A percentile compares a stretch with the other conserved stretches of the same genome.
phyloP scores from a whole-genome alignment of 2,329 filamentous ascomycete genomes.

The Sclerotinia glacialis region DNA sequence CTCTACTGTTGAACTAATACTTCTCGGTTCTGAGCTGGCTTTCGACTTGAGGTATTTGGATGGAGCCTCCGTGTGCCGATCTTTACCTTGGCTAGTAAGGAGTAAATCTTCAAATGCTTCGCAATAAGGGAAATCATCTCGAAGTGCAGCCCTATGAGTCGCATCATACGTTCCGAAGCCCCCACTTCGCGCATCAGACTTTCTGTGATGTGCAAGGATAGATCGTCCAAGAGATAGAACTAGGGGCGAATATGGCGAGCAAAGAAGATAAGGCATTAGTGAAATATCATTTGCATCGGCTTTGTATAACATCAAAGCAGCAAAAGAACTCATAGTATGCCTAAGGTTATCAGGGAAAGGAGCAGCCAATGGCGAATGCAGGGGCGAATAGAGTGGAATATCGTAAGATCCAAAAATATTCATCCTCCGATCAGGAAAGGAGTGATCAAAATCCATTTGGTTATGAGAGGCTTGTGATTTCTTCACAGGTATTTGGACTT shows the following conservation, averaged over 20 bases:
- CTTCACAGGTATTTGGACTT: slow-evolving; percentile 26
- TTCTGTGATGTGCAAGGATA: not conserved
- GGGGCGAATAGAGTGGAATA: slow-evolving; percentile 35
- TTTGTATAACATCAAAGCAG: slow-evolving; percentile 4
- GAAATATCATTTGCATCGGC: slow-evolving; percentile 30
- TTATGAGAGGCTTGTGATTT: slow-evolving; percentile 9
- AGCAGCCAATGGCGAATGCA: slow-evolving; percentile 55
- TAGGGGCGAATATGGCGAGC: slow-evolving; percentile 39
- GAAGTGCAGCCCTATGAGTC: not conserved
- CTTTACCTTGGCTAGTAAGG: slow-evolving; percentile 24
- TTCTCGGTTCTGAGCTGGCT: not conserved
- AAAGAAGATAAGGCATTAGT: slow-evolving; percentile 38
- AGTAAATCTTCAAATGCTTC: slow-evolving; percentile 39
- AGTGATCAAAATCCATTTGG: not conserved
- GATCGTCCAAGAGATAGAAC: slow-evolving; percentile 25
- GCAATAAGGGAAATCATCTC: slow-evolving; percentile 32
- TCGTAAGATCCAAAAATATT: slow-evolving; percentile 23
- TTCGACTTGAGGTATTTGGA: not conserved
- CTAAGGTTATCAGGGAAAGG: slow-evolving; percentile 50
- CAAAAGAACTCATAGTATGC: slow-evolving; percentile 4
- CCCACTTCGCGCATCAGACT: not conserved
- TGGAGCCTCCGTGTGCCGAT: not conserved
- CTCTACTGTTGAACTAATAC: not conserved
- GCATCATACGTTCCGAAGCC: too few species aligned
- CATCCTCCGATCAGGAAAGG: not conserved